Base-by-base conservation (phyloP, 2,329 filamentous ascomycete genomes). In the Cordyceps cicadae region DNA sequence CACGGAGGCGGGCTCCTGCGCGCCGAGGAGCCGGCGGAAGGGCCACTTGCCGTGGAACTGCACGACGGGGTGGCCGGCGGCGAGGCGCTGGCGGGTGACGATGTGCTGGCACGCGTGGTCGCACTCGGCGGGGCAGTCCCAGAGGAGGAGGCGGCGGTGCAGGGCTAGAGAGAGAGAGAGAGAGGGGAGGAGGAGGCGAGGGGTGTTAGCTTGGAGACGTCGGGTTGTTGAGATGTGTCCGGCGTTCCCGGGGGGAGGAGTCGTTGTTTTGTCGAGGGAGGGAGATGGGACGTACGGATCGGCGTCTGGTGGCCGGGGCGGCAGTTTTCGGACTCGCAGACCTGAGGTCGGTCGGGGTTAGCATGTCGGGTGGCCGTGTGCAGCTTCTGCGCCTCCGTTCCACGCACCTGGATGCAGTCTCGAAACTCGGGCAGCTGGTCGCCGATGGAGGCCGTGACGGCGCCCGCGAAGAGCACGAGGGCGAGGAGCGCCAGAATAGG, bases 41-140 rank as follows among this genome's bases (percentile, higher is more conserved):
- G 94, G 94, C 94, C 94, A 99, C 82, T 99, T 99, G 37, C 94
- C 94, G 77, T 99, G 92, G 79, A 92, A 99, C 76, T 99, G 94
- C 61, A 93, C 87, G 54, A 97, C 75, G 12, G 86, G 82, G 34
- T 85, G 83, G 63, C 85, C 82, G 64, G 82, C 78, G 29, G 83
- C 77, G 65, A 92, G 76, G 64, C 93, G 90, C 62, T 77, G 76
- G 67, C 84, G 76, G 61, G 94, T 97, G 63, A 95, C 81, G 72
- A 96, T 88, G 80, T 96, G 93, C 74, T 99, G 94, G 80, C 94
- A 99, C 63, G 90, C 88, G 79, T 99, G 96, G 79, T 99, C 92
- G 85, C 94, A 99, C 82, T 99, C 93, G 70, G 89, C 81, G 63
- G 89, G 84, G 77, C 94, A 99, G 72, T 86, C 86, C 94, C 94